A percentile compares a stretch with the other conserved stretches of the same genome.
Evolutionary conservation across 2,329 filamentous ascomycete genomes (phyloP).

Genomic region (Pochonia chlamydosporia): DNA sequence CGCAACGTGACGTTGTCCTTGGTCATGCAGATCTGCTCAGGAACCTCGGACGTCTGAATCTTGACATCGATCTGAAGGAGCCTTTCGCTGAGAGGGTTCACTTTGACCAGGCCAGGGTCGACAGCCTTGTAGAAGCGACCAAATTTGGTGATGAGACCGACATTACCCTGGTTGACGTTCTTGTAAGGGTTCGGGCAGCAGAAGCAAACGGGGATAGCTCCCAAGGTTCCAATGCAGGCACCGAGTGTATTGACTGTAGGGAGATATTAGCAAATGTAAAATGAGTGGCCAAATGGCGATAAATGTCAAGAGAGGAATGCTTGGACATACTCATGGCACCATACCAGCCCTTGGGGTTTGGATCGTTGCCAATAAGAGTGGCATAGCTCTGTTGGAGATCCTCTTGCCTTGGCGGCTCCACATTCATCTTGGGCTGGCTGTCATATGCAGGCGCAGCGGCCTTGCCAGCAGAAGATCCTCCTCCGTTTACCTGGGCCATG

Average conservation of each 20-base stretch:
- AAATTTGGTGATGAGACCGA: constrained; percentile 93
- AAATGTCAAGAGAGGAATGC: background rate
- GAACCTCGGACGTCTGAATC: constrained; percentile 97
- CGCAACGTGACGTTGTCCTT: constrained; percentile 97
- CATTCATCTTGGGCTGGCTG: constrained; percentile 53
- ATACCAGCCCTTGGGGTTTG: constrained; percentile 79
- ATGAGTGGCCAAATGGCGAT: background rate
- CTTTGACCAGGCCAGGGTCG: constrained; percentile 92
- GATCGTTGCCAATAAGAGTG: constrained; percentile 55
- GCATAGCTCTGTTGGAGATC: constrained; percentile 85
- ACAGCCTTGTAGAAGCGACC: constrained; percentile 92
- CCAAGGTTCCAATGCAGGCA: constrained; percentile 65
- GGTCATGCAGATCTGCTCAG: constrained; percentile 97
- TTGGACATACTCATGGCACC: constrained; percentile 67
- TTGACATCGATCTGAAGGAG: constrained; percentile 95
- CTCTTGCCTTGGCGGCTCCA: constrained; percentile 74
- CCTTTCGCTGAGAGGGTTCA: constrained; percentile 90
- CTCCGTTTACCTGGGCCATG: constrained; percentile 19
- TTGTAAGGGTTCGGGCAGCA: constrained; percentile 95
- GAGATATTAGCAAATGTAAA: constrained; percentile 3
- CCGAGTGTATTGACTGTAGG: constrained; percentile 67
- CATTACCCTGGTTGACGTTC: constrained; percentile 84
- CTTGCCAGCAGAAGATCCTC: constrained; percentile 22
- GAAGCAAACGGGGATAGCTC: constrained; percentile 87
- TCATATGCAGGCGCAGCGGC: constrained; percentile 15